Evolutionary conservation across 2,329 filamentous ascomycete species (phyloP).

Genomic region (Emmonsiellopsis sp.): DNA sequence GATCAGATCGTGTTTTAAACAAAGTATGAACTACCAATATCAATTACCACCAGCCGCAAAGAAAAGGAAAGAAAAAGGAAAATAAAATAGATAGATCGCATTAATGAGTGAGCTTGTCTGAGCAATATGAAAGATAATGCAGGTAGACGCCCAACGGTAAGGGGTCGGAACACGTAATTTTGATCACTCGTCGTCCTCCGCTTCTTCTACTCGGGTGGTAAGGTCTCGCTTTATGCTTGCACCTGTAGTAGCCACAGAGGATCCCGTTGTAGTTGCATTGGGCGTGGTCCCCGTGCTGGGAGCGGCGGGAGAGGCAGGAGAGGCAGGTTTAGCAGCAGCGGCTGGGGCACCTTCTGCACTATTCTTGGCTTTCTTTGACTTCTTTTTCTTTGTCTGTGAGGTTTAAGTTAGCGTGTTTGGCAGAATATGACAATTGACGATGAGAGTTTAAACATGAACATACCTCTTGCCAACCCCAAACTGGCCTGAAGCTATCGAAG

Average conservation of each 20-base stretch:
- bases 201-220: conserved; percentile 38
- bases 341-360: conserved; percentile 3
- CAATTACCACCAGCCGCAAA: too few relatives aligned
- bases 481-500: conserved; percentile 88
- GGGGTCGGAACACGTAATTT: too few relatives aligned
- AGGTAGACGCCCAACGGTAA: too few relatives aligned
- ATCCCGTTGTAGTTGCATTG: conserved; percentile 13
- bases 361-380: conserved; percentile 29
- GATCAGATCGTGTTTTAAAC: too few relatives aligned
- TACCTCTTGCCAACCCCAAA: conserved; percentile 98
- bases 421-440: neutral
- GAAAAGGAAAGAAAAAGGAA: too few relatives aligned
- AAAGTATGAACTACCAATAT: too few relatives aligned
- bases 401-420: neutral
- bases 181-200: conserved; percentile 20
- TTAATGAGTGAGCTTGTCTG: too few relatives aligned
- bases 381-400: conserved; percentile 26
- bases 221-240: conserved; percentile 30
- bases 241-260: conserved; percentile 22
- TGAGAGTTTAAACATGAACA: conserved; percentile 20
- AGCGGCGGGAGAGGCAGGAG: neutral
- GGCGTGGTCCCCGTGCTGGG: conserved; percentile 12
- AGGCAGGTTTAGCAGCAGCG: neutral
- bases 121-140: too few relatives aligned
- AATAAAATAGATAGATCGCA: too few relatives aligned